Conservation (phyloP, 2,329 filamentous ascomycete genomes). For the Periconia sp. region DNA sequence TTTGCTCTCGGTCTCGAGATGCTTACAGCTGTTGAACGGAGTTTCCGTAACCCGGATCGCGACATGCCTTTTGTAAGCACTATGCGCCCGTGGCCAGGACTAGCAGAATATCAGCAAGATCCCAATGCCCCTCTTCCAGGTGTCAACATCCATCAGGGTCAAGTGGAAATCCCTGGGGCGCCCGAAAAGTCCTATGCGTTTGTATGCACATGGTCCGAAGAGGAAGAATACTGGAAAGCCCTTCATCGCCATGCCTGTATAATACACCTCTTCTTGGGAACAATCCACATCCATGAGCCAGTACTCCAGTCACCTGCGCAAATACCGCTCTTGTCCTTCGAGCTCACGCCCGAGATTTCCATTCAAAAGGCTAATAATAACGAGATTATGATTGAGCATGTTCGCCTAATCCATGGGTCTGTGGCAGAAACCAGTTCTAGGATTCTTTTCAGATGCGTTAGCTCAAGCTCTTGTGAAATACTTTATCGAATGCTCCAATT, state of each 20-base stretch:
- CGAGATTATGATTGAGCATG: conserved; percentile 5
- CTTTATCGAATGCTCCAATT: conserved; percentile 8
- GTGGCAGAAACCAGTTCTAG: neutral
- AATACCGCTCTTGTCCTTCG: conserved; percentile 14
- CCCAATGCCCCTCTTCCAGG: conserved; percentile 4
- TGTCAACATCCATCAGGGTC: conserved; percentile 8
- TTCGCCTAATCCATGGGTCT: conserved; percentile 2
- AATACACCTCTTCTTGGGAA: conserved; percentile 17
- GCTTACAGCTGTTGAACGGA: conserved; percentile 21
- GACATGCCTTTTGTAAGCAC: conserved; percentile 21
- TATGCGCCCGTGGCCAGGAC: conserved; percentile 15
- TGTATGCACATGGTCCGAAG: conserved; percentile 19
- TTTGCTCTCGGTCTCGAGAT: conserved; percentile 20
- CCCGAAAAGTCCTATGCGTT: conserved; percentile 17
- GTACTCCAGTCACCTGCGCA: conserved; percentile 8
- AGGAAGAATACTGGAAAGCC: conserved; percentile 10
- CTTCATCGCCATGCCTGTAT: conserved; percentile 16
- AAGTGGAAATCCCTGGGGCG: conserved; percentile 6
- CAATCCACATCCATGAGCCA: conserved; percentile 15
- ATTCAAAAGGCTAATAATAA: conserved; percentile 1
- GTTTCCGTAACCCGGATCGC: conserved; percentile 16
- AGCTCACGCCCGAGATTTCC: conserved; percentile 4
- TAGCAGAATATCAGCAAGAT: conserved; percentile 1
- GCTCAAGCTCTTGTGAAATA: conserved; percentile 4
- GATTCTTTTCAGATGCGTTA: conserved; percentile 9